These are phyloP conservation scores for Candida fluviatilis DNA, from an alignment of 805 yeast species.

Conservation along the genomic window DNA sequence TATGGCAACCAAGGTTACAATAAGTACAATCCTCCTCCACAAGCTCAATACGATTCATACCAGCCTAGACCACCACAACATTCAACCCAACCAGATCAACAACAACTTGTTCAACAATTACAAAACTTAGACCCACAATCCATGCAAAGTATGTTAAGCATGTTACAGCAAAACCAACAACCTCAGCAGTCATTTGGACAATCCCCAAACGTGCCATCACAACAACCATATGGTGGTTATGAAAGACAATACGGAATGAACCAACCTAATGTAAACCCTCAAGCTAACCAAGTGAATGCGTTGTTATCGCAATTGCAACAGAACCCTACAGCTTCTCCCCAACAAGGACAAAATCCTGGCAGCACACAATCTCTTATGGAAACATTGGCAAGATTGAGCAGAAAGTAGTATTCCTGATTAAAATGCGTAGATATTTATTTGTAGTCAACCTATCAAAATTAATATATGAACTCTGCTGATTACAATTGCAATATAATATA, in stretches of 20 bases:
- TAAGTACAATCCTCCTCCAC: slow-evolving; percentile 6
- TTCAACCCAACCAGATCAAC: slow-evolving; percentile 1
- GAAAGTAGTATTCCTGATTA: slow-evolving; percentile 15
- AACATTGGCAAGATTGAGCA: slow-evolving; percentile 32
- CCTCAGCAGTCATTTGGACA: slow-evolving; percentile 15
- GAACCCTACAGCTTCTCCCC: slow-evolving; percentile 4
- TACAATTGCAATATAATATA: slow-evolving; percentile 1
- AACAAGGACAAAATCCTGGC: slow-evolving; percentile 12
- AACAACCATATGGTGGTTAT: slow-evolving; percentile 9
- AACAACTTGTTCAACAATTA: slow-evolving; percentile 4
- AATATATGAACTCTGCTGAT: background rate
- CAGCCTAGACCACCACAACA: slow-evolving; percentile 4
- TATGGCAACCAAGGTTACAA: slow-evolving; percentile 7
- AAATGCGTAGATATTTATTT: slow-evolving; percentile 1
- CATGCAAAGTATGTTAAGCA: slow-evolving; percentile 27
- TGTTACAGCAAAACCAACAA: slow-evolving; percentile 25
- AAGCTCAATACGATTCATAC: background rate
- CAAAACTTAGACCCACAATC: slow-evolving; percentile 12
- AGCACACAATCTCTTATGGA: slow-evolving; percentile 30
- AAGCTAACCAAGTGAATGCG: slow-evolving; percentile 23
- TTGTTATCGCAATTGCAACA: slow-evolving; percentile 24
- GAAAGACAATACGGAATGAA: slow-evolving; percentile 3
- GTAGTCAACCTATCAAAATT: background rate
- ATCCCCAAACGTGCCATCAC: slow-evolving; percentile 8
- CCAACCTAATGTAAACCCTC: slow-evolving; percentile 9